Evolutionary conservation across 345 rosid genomes (phyloP).

Genomic region (Euphorbia peplus): DNA sequence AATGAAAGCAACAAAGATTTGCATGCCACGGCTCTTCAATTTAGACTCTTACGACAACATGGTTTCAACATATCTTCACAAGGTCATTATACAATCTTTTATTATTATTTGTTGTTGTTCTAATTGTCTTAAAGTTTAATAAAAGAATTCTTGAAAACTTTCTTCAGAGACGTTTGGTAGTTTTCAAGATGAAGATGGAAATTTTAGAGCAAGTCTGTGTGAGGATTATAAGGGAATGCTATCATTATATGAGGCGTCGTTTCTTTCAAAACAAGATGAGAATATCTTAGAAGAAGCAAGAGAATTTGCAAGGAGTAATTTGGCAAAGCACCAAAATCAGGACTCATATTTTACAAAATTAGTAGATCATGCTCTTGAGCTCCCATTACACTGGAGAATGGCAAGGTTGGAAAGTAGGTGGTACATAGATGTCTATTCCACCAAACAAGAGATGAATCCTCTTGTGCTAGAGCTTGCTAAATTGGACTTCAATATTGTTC

Average conservation of each 20-base stretch:
- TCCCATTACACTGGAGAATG: slow-evolving; percentile 42
- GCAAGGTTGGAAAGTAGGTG: slow-evolving; percentile 44
- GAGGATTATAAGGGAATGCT: slow-evolving; percentile 12
- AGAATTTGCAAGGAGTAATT: slow-evolving; percentile 1
- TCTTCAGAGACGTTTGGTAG: neutral
- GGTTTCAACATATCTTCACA: neutral
- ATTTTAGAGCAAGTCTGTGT: neutral
- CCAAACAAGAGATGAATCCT: slow-evolving; percentile 22
- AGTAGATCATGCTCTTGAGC: slow-evolving; percentile 31
- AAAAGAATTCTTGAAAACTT: no score
- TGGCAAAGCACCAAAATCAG: neutral
- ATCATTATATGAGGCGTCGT: slow-evolving; percentile 20
- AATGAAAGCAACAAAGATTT: neutral
- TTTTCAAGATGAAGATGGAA: neutral
- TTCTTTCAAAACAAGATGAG: slow-evolving; percentile 16
- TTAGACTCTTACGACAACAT: slow-evolving; percentile 13
- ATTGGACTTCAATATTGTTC: slow-evolving; percentile 42
- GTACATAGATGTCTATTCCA: slow-evolving; percentile 36
- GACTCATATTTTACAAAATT: slow-evolving; percentile 11
- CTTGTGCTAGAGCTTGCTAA: slow-evolving; percentile 40
- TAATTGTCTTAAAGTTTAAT: no score
- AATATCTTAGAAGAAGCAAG: neutral
- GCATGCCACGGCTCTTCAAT: slow-evolving; percentile 4
- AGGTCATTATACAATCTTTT: neutral
- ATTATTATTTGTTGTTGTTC: no score